Conservation (phyloP, 78 protist species). For the Dictyostelium purpureum region DNA sequence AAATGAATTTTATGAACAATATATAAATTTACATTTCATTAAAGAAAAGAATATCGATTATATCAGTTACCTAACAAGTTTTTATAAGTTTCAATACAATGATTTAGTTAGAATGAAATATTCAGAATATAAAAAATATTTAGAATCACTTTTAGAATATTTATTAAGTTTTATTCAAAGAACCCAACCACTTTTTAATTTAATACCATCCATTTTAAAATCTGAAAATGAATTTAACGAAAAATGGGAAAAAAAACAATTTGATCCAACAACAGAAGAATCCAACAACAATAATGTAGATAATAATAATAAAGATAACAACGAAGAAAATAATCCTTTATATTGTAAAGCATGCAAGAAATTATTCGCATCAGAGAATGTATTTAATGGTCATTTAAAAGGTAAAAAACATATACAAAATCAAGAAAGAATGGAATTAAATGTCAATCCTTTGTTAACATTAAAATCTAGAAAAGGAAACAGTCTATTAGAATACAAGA, state of each 20-base stretch:
- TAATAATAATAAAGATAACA: neutral
- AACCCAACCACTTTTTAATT: slow-evolving; percentile 69
- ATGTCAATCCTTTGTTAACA: neutral
- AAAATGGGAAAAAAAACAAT: slow-evolving; percentile 28
- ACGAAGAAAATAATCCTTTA: neutral
- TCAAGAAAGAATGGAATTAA: neutral
- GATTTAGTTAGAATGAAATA: slow-evolving; percentile 43
- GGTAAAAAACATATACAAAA: slow-evolving; percentile 67
- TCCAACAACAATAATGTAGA: neutral
- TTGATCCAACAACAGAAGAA: neutral
- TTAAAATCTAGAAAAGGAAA: slow-evolving; percentile 23
- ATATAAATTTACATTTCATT: slow-evolving; percentile 41
- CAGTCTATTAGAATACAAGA: slow-evolving; percentile 22
- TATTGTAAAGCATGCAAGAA: slow-evolving; percentile 74
- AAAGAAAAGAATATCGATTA: slow-evolving; percentile 6
- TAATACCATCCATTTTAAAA: neutral
- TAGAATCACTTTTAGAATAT: slow-evolving; percentile 23
- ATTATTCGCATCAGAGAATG: slow-evolving; percentile 79
- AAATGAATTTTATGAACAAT: slow-evolving; percentile 52
- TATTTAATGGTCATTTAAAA: slow-evolving; percentile 81
- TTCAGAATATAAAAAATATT: slow-evolving; percentile 23
- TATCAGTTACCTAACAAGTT: slow-evolving; percentile 39
- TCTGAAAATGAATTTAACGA: slow-evolving; percentile 19
- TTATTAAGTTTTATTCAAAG: slow-evolving; percentile 42
- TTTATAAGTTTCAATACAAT: slow-evolving; percentile 43